A percentile compares a stretch with the other conserved stretches of the same genome.
Evolutionary conservation across 352 stramenopile genomes (phyloP).

Genomic region (Pythium graminicola): DNA sequence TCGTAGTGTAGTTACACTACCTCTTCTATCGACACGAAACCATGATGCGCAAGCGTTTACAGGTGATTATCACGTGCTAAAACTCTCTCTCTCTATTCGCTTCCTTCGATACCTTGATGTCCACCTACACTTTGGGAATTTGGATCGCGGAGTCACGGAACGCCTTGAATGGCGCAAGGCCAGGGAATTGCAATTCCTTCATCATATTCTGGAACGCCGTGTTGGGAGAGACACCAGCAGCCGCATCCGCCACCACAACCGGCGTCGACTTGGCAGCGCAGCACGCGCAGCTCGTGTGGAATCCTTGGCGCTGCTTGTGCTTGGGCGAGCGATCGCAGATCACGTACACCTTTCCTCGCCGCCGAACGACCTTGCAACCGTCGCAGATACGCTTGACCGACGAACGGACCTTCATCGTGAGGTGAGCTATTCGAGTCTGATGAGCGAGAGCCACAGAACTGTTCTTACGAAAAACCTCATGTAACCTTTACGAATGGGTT

Average conservation of each 20-base stretch:
- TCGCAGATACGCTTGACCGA: conserved; percentile 90
- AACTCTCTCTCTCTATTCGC: conserved; percentile 3
- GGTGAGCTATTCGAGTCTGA: conserved; percentile 13
- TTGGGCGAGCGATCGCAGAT: conserved; percentile 88
- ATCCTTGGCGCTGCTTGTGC: conserved; percentile 93
- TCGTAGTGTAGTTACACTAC: no score
- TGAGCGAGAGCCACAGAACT: conserved; percentile 12
- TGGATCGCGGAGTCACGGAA: conserved; percentile 68
- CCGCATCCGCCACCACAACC: conserved; percentile 18
- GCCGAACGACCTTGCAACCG: conserved; percentile 86
- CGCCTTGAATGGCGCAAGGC: conserved; percentile 62
- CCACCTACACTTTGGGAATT: conserved; percentile 64
- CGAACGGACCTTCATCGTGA: conserved; percentile 87
- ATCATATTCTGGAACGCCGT: conserved; percentile 90
- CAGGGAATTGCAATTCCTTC: conserved; percentile 92
- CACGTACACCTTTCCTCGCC: conserved; percentile 83
- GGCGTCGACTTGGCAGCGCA: conserved; percentile 24
- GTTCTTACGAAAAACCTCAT: conserved; percentile 12
- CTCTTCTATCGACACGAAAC: no score
- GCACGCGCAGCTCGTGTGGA: conserved; percentile 66
- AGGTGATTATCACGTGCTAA: no score
- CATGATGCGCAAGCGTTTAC: no score
- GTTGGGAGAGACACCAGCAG: conserved; percentile 70
- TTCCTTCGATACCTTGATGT: no score
- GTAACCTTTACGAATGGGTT: conserved; percentile 2